Conservation (phyloP, 257 asterid genomes). For the Fraxinus americana region DNA sequence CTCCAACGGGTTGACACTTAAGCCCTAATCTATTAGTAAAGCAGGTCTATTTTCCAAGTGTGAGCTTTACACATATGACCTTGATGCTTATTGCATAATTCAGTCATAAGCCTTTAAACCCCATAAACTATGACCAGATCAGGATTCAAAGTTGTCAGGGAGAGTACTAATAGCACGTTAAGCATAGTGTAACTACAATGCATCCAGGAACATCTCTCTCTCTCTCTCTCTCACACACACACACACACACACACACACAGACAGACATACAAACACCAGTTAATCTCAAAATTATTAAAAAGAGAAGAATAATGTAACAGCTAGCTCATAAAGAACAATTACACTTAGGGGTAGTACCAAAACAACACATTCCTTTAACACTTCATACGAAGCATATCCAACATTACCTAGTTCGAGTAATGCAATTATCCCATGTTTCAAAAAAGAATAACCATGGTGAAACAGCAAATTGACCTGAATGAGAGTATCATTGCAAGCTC, state of each 20-base stretch:
- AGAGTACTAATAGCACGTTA: neutral
- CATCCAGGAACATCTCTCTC: neutral
- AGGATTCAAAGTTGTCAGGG: neutral
- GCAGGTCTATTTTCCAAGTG: neutral
- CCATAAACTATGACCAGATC: slow-evolving; percentile 10
- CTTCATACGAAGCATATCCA: neutral
- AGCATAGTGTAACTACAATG: neutral
- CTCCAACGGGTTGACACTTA: neutral
- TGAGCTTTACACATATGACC: neutral
- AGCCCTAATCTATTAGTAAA: slow-evolving; percentile 1
- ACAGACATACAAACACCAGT: neutral
- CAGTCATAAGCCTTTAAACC: neutral
- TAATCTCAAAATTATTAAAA: neutral
- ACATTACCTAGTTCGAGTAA: neutral
- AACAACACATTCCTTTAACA: neutral
- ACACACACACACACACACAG: neutral
- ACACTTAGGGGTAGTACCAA: neutral
- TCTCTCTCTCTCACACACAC: neutral
- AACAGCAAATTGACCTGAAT: slow-evolving; percentile 64
- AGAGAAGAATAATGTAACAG: neutral
- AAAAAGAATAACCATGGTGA: neutral
- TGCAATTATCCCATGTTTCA: neutral
- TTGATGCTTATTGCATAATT: neutral
- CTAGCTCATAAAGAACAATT: neutral
- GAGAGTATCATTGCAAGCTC: slow-evolving; percentile 83